Evolutionary conservation across 257 asterid species (phyloP).

Genomic region (Voacanga thouarsii): DNA sequence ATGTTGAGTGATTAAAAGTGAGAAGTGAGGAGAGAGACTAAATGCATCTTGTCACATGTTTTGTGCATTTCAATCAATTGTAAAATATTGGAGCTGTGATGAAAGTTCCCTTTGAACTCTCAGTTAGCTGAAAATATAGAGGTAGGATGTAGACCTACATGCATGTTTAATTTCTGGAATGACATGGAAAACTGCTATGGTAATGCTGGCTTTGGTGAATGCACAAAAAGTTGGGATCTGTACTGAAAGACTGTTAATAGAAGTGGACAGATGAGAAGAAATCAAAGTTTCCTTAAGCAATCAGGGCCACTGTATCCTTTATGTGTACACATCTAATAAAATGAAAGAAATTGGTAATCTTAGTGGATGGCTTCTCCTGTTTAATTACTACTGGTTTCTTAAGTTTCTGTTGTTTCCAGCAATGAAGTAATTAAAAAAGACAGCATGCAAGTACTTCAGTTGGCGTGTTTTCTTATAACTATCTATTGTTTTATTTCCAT

Average conservation of each 20-base stretch:
- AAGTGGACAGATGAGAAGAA: background rate
- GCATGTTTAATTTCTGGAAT: background rate
- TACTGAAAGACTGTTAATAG: background rate
- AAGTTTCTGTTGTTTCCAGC: background rate
- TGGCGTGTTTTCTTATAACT: background rate
- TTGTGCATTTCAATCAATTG: background rate
- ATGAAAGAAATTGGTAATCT: background rate
- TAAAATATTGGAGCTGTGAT: background rate
- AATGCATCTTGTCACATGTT: background rate
- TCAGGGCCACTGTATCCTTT: background rate
- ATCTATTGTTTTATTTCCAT: background rate
- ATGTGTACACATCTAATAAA: background rate
- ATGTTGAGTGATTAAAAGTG: slow-evolving; percentile 2
- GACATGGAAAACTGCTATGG: background rate
- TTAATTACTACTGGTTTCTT: background rate
- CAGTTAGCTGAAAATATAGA: background rate
- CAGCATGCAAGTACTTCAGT: background rate
- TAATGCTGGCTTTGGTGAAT: background rate
- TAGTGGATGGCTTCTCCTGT: background rate
- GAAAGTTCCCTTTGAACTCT: background rate
- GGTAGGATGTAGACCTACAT: background rate
- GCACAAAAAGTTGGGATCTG: background rate
- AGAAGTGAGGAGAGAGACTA: background rate
- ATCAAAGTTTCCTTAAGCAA: background rate
- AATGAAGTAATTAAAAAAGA: background rate